phyloP scores from a whole-genome alignment of 1,139 yeast genomes.

The Debaryomycetaceae sp. region DNA sequence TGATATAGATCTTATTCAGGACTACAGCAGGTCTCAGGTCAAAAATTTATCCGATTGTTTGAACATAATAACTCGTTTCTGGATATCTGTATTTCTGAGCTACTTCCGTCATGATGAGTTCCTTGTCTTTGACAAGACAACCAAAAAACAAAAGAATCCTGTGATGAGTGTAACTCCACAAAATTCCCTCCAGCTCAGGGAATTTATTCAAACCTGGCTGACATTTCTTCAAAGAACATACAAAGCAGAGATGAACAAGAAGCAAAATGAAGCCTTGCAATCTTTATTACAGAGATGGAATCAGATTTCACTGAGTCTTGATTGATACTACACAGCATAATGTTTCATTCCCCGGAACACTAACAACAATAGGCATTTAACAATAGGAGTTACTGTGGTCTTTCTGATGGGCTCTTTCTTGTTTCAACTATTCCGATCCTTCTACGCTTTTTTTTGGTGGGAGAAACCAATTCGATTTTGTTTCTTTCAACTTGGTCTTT shows the following conservation, averaged over 20 bases:
- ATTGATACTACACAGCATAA: too few species aligned
- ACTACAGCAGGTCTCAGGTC: slow-evolving; percentile 38
- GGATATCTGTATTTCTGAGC: slow-evolving; percentile 58
- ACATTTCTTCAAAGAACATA: slow-evolving; percentile 41
- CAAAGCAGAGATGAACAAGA: slow-evolving; percentile 28
- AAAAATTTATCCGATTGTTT: slow-evolving; percentile 40
- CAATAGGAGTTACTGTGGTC: too few species aligned
- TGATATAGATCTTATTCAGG: slow-evolving; percentile 47
- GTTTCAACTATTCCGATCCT: slow-evolving; percentile 2
- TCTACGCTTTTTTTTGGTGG: slow-evolving; percentile 2
- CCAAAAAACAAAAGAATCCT: not conserved
- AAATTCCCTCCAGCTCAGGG: slow-evolving; percentile 20
- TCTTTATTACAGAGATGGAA: slow-evolving; percentile 41
- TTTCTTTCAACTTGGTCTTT: not conserved
- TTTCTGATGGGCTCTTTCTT: not conserved
- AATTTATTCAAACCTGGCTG: slow-evolving; percentile 53
- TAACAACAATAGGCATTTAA: too few species aligned
- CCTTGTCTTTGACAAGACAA: slow-evolving; percentile 5
- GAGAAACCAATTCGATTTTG: not conserved
- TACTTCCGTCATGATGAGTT: slow-evolving; percentile 24
- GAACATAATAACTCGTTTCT: slow-evolving; percentile 40
- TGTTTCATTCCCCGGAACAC: too few species aligned
- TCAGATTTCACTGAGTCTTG: slow-evolving; percentile 8
- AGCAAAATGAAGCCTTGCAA: slow-evolving; percentile 39
- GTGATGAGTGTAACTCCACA: slow-evolving; percentile 23